Percentiles rank a stretch among this genome's conserved stretches.
These are phyloP conservation scores for Cercospora zeina DNA, from an alignment of 2,329 filamentous ascomycete genomes.

Conservation along the genomic window DNA sequence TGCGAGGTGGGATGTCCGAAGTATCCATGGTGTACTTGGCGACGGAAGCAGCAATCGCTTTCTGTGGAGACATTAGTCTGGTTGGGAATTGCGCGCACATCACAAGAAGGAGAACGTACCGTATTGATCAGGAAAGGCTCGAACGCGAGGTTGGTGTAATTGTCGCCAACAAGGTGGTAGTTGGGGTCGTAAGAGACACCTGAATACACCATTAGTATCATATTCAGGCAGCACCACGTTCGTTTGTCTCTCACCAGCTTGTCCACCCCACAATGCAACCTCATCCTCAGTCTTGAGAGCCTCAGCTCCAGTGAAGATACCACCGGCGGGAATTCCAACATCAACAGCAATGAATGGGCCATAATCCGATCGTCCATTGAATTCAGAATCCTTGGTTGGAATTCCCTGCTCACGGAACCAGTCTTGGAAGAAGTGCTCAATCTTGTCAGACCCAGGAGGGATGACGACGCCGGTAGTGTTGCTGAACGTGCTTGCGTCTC, in stretches of 20 bases:
- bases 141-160: constrained; percentile 55
- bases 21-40: constrained; percentile 18
- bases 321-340: constrained; percentile 64
- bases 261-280: constrained; percentile 67
- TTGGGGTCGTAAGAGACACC: constrained; percentile 52
- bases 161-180: constrained; percentile 58
- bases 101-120: neutral
- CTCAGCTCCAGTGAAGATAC: constrained; percentile 76
- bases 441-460: constrained; percentile 65
- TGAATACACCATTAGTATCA: neutral
- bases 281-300: constrained; percentile 71
- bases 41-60: constrained; percentile 14
- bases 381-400: constrained; percentile 69
- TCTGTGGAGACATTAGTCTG: neutral
- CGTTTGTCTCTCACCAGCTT: constrained; percentile 49
- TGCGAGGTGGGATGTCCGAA: constrained; percentile 15
- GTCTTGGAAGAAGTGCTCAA: constrained; percentile 66
- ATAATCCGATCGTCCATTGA: constrained; percentile 79
- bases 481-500: constrained; percentile 55
- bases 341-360: constrained; percentile 66
- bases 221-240: neutral
- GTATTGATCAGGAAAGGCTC: constrained; percentile 56
- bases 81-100: neutral
- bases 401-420: constrained; percentile 64
- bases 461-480: constrained; percentile 49